Conservation (phyloP, 1,284 basidiomycete species). For the Erythrobasidium hasegawianum region DNA sequence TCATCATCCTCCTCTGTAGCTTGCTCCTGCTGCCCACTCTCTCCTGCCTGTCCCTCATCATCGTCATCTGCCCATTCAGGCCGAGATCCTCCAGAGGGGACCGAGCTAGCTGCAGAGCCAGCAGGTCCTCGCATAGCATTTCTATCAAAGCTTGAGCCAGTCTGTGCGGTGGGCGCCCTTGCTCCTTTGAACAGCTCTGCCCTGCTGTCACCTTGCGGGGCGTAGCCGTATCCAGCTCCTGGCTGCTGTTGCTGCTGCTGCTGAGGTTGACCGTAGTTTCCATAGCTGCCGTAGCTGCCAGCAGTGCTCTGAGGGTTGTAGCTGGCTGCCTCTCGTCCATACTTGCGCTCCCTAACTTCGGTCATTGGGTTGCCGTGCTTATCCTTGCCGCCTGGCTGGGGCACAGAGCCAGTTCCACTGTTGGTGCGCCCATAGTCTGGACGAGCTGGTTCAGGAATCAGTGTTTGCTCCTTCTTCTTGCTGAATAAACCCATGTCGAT, state of each 20-base stretch:
- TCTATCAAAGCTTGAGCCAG: constrained; percentile 23
- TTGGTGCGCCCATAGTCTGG: constrained; percentile 3
- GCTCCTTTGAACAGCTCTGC: constrained; percentile 30
- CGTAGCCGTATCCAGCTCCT: constrained; percentile 20
- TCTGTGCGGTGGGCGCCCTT: constrained; percentile 19
- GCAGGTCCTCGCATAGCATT: constrained; percentile 1
- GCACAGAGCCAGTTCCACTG: neutral
- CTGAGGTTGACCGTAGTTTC: constrained; percentile 17
- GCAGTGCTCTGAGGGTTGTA: constrained; percentile 15
- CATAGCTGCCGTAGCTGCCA: constrained; percentile 32
- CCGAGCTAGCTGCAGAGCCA: neutral
- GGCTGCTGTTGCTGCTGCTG: constrained; percentile 6
- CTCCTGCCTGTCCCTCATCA: constrained; percentile 5
- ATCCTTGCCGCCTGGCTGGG: constrained; percentile 2
- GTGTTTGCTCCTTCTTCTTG: constrained; percentile 40
- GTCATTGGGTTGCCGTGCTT: constrained; percentile 25
- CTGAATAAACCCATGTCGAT: constrained; percentile 40
- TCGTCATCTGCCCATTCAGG: constrained; percentile 22
- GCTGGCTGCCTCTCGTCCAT: constrained; percentile 21
- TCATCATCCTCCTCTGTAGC: constrained; percentile 87
- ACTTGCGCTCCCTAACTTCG: constrained; percentile 8
- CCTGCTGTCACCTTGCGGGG: neutral
- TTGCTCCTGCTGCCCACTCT: constrained; percentile 39
- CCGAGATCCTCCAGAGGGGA: neutral
- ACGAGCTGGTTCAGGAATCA: constrained; percentile 39